Evolutionary conservation across 2,329 filamentous ascomycete genomes (phyloP).

Genomic region (Penicillium sp.): DNA sequence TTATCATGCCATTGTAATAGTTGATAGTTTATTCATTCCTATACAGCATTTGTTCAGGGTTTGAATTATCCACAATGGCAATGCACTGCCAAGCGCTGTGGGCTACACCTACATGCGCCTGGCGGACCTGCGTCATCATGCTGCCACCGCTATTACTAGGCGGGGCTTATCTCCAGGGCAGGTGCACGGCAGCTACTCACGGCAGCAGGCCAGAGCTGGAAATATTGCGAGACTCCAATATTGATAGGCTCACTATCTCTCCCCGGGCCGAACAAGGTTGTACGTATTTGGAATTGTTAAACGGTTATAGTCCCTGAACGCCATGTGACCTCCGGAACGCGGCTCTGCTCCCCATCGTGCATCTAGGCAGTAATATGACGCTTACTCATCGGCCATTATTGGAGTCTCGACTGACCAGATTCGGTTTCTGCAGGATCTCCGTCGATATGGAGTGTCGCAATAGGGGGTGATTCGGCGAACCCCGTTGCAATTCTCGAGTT

Average conservation of each 20-base stretch:
- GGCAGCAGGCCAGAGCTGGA: not conserved
- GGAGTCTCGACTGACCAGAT: not conserved
- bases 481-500: not conserved
- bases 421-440: not conserved
- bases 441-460: not conserved
- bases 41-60: not conserved
- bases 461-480: not conserved
- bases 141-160: not conserved
- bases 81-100: not conserved
- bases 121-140: not conserved
- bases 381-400: not conserved
- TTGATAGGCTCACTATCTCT: not conserved
- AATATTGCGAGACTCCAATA: not conserved
- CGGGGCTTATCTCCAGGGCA: not conserved
- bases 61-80: too few species aligned
- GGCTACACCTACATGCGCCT: not conserved
- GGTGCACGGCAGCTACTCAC: not conserved
- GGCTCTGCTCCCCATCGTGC: not conserved
- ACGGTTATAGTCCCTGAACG: not conserved
- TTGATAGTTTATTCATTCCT: not conserved
- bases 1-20: too few species aligned
- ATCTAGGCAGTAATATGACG: too few species aligned
- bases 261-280: not conserved
- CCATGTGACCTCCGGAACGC: not conserved
- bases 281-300: constrained; percentile 6